These are phyloP conservation scores for Prunus dulcis DNA, from an alignment of 306 rosid genomes.

Conservation along the genomic window DNA sequence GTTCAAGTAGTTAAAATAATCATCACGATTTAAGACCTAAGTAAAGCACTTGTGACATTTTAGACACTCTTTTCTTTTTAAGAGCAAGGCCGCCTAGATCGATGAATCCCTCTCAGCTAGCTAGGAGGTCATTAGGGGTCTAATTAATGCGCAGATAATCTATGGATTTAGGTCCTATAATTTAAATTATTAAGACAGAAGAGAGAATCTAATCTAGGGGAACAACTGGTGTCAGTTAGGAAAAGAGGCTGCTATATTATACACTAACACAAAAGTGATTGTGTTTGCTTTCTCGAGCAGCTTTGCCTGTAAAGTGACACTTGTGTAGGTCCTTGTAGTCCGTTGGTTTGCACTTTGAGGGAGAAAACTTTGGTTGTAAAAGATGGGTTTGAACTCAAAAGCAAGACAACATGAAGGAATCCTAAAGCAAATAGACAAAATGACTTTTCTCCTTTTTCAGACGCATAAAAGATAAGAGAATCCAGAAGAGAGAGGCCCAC, in stretches of 20 bases:
- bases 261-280: conserved; percentile 11
- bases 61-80: not conserved
- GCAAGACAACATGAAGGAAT: conserved; percentile 2
- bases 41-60: not conserved
- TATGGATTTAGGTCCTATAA: not conserved
- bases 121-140: too few species aligned
- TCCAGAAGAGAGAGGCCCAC: not conserved
- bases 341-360: conserved; percentile 21
- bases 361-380: not conserved
- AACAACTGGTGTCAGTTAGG: conserved; percentile 22
- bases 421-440: not conserved
- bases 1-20: conserved; percentile 21
- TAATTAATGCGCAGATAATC: not conserved
- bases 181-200: not conserved
- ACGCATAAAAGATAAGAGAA: not conserved
- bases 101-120: too few species aligned
- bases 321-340: conserved; percentile 21
- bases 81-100: too few species aligned
- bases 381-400: not conserved
- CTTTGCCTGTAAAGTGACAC: conserved; percentile 24
- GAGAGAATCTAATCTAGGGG: conserved; percentile 24
- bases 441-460: not conserved
- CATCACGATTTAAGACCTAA: not conserved
- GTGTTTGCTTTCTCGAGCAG: conserved; percentile 22
- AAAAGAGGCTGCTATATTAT: conserved; percentile 9